Percentiles rank a stretch among this genome's conserved stretches.
phyloP scores from a whole-genome alignment of 495 filamentous ascomycete genomes.

The Lepidopterella palustris region DNA sequence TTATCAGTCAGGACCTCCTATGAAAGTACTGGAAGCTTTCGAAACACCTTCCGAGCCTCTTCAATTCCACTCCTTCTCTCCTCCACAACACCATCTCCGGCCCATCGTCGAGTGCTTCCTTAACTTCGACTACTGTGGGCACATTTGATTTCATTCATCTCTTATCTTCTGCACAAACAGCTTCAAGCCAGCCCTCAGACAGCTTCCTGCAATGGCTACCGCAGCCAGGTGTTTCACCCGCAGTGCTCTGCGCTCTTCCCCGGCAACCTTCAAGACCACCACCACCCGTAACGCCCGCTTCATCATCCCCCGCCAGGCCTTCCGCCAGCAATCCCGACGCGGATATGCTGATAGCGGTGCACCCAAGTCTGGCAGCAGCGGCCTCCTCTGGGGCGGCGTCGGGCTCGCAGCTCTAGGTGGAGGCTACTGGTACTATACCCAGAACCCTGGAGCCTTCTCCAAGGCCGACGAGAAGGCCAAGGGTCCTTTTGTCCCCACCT shows the following conservation, averaged over 20 bases:
- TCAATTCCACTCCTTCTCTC: neutral
- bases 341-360: constrained; percentile 5
- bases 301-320: neutral
- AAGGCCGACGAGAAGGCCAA: constrained; percentile 5
- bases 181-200: too few species aligned
- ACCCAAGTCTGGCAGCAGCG: constrained; percentile 2
- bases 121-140: neutral
- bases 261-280: neutral
- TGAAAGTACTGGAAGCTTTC: neutral
- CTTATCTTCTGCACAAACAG: neutral
- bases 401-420: constrained; percentile 3
- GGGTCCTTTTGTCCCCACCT: constrained; percentile 62
- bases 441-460: constrained; percentile 41
- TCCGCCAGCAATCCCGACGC: neutral
- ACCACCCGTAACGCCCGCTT: neutral
- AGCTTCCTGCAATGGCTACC: constrained; percentile 2
- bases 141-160: neutral
- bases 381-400: neutral
- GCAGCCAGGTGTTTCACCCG: constrained; percentile 4
- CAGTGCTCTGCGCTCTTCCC: constrained; percentile 3
- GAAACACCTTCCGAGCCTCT: neutral
- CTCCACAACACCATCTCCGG: neutral
- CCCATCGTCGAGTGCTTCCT: neutral
- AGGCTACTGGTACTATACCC: constrained; percentile 64
- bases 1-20: neutral